Evolutionary conservation across 1,284 basidiomycete genomes (phyloP).

Genomic region (Leccinum pachyderme): DNA sequence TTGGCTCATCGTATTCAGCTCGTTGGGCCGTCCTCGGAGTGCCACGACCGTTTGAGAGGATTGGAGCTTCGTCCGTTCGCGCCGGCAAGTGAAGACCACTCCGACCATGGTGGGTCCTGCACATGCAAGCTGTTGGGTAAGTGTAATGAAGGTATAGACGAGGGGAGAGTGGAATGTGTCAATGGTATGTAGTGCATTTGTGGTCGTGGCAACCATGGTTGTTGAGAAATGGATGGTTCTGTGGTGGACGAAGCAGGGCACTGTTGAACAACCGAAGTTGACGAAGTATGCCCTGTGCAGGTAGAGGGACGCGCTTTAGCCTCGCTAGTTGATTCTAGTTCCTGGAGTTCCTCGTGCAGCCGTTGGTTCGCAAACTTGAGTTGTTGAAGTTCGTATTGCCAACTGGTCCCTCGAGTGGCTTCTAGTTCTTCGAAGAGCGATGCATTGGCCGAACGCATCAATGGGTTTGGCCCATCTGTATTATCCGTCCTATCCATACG

Average conservation of each 20-base stretch:
- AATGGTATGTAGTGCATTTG: constrained; percentile 7
- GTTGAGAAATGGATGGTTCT: constrained; percentile 1
- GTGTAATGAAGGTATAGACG: neutral
- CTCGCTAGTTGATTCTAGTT: constrained; percentile 41
- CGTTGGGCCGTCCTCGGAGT: constrained; percentile 22
- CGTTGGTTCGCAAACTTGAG: constrained; percentile 73
- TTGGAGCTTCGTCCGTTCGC: constrained; percentile 27
- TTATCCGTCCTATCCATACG: neutral
- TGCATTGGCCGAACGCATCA: constrained; percentile 32
- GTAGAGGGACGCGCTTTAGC: neutral
- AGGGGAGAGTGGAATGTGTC: constrained; percentile 7
- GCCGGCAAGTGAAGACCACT: constrained; percentile 33
- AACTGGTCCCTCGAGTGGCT: constrained; percentile 64
- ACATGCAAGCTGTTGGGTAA: constrained; percentile 19
- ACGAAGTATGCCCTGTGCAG: neutral
- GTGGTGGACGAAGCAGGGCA: neutral
- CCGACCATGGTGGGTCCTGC: constrained; percentile 21
- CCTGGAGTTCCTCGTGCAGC: constrained; percentile 66
- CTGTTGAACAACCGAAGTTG: neutral
- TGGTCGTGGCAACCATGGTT: neutral
- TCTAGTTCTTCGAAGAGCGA: constrained; percentile 79
- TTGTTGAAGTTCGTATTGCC: constrained; percentile 93
- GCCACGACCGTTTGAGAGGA: constrained; percentile 29
- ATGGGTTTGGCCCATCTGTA: neutral
- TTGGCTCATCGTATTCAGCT: constrained; percentile 4